phyloP scores from a whole-genome alignment of 768 basidiomycete genomes.

The Mycena rosella region DNA sequence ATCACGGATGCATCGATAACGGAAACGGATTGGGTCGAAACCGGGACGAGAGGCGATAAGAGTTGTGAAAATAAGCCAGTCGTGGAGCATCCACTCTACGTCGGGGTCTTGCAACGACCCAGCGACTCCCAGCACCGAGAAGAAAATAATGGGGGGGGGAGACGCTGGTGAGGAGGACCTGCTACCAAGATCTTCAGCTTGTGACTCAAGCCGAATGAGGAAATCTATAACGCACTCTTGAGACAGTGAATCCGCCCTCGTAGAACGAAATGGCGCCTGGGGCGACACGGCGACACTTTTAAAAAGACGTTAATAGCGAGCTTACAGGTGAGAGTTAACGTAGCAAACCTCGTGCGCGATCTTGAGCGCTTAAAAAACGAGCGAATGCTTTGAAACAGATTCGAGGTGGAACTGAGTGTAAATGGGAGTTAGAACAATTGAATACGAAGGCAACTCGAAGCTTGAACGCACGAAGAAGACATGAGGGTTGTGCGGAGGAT shows the following conservation, averaged over 20 bases:
- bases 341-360: not conserved
- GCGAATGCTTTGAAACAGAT: not conserved
- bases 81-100: not conserved
- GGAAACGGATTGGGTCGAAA: not conserved
- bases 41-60: not conserved
- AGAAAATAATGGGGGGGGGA: not conserved
- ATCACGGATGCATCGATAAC: not conserved
- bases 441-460: not conserved
- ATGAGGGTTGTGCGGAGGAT: no score
- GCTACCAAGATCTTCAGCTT: not conserved
- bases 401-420: not conserved
- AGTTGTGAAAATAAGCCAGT: not conserved
- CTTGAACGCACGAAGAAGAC: not conserved
- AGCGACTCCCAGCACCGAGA: constrained; percentile 4
- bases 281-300: not conserved
- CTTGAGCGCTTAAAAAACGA: not conserved
- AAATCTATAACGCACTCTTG: constrained; percentile 7
- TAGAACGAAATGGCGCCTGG: not conserved
- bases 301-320: constrained; percentile 8
- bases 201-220: not conserved
- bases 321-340: not conserved
- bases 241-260: no score
- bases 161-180: not conserved
- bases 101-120: not conserved
- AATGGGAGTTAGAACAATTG: constrained; percentile 3